These are phyloP conservation scores for Escovopsis sp. DNA, from an alignment of 2,329 filamentous ascomycete genomes.

Conservation along the genomic window DNA sequence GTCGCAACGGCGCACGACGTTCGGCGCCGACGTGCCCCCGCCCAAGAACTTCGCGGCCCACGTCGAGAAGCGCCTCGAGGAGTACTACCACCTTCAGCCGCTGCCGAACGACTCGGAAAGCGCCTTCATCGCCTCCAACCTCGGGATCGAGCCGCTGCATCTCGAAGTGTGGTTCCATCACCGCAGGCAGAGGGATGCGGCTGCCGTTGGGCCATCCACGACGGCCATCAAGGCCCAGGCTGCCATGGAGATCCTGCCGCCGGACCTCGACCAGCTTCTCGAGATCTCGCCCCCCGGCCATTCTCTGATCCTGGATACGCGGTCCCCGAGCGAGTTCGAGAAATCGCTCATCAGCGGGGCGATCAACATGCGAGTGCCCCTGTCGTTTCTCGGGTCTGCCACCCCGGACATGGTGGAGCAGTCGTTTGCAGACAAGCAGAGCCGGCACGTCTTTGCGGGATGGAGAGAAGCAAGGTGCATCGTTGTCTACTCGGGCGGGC, in stretches of 20 bases:
- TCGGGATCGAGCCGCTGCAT: slow-evolving; percentile 35
- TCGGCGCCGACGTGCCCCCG: slow-evolving; percentile 24
- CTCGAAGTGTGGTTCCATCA: slow-evolving; percentile 43
- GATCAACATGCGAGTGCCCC: slow-evolving; percentile 35
- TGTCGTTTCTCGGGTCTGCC: slow-evolving; percentile 32
- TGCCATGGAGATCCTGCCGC: slow-evolving; percentile 36
- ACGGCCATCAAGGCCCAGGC: slow-evolving; percentile 23
- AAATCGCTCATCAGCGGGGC: slow-evolving; percentile 37
- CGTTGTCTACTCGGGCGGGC: slow-evolving; percentile 36
- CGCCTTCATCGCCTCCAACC: slow-evolving; percentile 38
- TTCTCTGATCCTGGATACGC: slow-evolving; percentile 34
- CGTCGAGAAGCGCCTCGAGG: slow-evolving; percentile 35
- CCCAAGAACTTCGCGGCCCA: slow-evolving; percentile 33
- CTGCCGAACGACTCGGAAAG: slow-evolving; percentile 34
- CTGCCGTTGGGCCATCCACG: slow-evolving; percentile 11
- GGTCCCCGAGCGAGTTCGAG: slow-evolving; percentile 31
- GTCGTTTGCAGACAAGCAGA: slow-evolving; percentile 33
- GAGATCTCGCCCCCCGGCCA: slow-evolving; percentile 33
- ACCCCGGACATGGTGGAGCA: slow-evolving; percentile 36
- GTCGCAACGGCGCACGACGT: slow-evolving; percentile 23
- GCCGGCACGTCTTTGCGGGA: slow-evolving; percentile 29
- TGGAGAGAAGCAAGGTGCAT: slow-evolving; percentile 34
- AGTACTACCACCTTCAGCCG: slow-evolving; percentile 35
- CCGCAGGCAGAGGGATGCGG: slow-evolving; percentile 33
- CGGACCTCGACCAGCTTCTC: slow-evolving; percentile 34